Evolutionary conservation across 1,284 basidiomycete genomes (phyloP).

Genomic region (Dichomitus squalens): DNA sequence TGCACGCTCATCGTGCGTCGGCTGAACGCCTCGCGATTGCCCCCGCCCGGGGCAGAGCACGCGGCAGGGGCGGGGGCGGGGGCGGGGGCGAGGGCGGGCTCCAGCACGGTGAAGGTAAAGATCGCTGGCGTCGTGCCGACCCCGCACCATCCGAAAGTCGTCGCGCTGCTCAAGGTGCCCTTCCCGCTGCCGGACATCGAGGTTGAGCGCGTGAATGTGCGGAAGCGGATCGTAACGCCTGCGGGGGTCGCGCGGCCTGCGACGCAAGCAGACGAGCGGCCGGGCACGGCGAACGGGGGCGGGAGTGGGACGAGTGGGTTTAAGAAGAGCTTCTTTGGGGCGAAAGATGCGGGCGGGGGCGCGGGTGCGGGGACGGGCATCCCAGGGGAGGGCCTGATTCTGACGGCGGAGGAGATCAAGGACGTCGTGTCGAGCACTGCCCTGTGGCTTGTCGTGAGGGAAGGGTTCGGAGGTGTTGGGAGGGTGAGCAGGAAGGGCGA

Average conservation of each 20-base stretch:
- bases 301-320: conserved; percentile 6
- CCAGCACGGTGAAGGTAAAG: conserved; percentile 44
- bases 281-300: conserved; percentile 11
- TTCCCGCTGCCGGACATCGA: conserved; percentile 82
- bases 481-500: conserved; percentile 78
- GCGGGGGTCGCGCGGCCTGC: conserved; percentile 45
- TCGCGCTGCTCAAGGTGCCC: conserved; percentile 88
- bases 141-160: conserved; percentile 95
- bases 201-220: conserved; percentile 56
- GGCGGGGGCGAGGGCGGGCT: conserved; percentile 2
- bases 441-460: conserved; percentile 91
- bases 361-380: conserved; percentile 12
- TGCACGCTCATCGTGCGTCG: conserved; percentile 68
- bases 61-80: conserved; percentile 4
- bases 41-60: not conserved
- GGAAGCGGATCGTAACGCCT: conserved; percentile 50
- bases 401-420: conserved; percentile 93
- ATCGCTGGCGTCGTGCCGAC: conserved; percentile 87
- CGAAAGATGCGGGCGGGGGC: conserved; percentile 9
- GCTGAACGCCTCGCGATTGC: conserved; percentile 17
- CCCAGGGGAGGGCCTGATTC: conserved; percentile 40
- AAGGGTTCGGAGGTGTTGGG: conserved; percentile 90
- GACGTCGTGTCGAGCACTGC: conserved; percentile 89
- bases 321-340: conserved; percentile 18
- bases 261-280: conserved; percentile 12